Evolutionary conservation across 140 eudicot species (phyloP), one percentile per base, ranked within the genome.

Genomic region (Oenanthe javanica): DNA sequence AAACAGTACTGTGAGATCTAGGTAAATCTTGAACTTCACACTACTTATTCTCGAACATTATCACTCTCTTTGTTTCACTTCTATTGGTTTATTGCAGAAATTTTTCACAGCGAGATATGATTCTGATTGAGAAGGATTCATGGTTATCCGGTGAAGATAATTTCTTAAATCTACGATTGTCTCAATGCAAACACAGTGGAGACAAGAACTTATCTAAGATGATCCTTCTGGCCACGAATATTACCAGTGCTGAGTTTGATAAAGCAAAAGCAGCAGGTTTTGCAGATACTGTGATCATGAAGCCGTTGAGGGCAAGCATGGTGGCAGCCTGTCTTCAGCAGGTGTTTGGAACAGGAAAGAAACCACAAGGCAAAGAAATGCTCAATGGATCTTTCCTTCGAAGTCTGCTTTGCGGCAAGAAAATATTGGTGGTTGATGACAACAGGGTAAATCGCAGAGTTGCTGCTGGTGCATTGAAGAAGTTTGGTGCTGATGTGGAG

Each of bases 391-490:
- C 85, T 74, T 85, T 79, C 71, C 89, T 90, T 42, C 84, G 82
- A 43, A 84, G 91, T 23, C 84, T 93, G 77, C 94, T 93, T 21
- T 79, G 86, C 42, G 91, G 92, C 72, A 91, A 85, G 89, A 93
- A 91, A 71, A 89, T 93, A 8, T 79, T 93, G 84, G 98, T 93
- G 45, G 96, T 93, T 66, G 98, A 93, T 86, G 98, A 93, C 73
- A 93, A 93, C 81, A 75, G 66, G 42, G 98, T 93, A 40, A 93
- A 93, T 86, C 91, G 94, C 18, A 86, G 91, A 75, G 98, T 93
- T 77, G 98, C 98, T 57, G 98, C 96, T 4, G 98, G 96, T 64
- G 94, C 96, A 6, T 90, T 93, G 61, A 91, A 93, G 70, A 93
- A 93, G 77, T 91, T 87, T 50, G 94, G 98, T 52, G 94, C 94